phyloP scores from a whole-genome alignment of 345 rosid species.

The Linum trigynum region DNA sequence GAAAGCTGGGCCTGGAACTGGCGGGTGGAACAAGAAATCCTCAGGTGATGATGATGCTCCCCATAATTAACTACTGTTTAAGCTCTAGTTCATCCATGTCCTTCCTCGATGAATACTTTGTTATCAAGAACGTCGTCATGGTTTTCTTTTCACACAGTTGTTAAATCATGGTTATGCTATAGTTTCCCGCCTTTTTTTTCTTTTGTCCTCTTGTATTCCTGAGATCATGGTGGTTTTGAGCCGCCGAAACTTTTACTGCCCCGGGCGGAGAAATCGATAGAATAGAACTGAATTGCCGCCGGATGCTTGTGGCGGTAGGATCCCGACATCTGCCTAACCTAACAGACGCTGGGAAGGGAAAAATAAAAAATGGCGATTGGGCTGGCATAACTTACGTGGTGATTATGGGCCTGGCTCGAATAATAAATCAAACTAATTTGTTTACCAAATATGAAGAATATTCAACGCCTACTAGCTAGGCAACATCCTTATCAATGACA shows the following conservation, averaged over 20 bases:
- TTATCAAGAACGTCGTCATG: background rate
- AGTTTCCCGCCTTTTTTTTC: background rate
- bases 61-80: background rate
- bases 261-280: background rate
- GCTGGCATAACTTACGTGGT: no score
- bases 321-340: no score
- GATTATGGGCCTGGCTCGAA: no score
- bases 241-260: background rate
- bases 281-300: no score
- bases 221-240: background rate
- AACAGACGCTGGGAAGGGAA: no score
- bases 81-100: background rate
- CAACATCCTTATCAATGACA: no score
- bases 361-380: no score
- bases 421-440: no score
- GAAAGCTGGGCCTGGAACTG: conserved; percentile 42
- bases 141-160: background rate
- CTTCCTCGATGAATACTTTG: background rate
- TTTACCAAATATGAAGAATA: no score
- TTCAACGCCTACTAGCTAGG: no score
- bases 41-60: conserved; percentile 4
- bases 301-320: no score
- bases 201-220: background rate
- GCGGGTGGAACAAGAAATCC: conserved; percentile 4
- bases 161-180: background rate